These are phyloP conservation scores for Larix sibirica DNA, from an alignment of 83 land plant genomes.

Conservation along the genomic window DNA sequence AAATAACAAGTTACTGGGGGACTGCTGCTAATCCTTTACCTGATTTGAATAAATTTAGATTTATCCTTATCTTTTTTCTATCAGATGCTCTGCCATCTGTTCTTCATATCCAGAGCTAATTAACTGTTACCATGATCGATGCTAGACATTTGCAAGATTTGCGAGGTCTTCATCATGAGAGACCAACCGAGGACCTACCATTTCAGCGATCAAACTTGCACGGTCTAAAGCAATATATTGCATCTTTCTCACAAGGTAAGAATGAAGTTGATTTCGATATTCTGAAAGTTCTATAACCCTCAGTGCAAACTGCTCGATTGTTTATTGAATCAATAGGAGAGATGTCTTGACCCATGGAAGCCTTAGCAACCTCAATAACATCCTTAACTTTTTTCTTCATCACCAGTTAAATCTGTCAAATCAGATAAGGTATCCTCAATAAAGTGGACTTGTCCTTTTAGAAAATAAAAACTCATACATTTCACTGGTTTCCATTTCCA, in stretches of 20 bases:
- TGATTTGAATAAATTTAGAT: no score
- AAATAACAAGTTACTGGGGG: no score
- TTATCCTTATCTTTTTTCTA: no score
- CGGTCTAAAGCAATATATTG: slow-evolving; percentile 86
- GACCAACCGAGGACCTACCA: slow-evolving; percentile 91
- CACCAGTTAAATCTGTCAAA: slow-evolving; percentile 75
- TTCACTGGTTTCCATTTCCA: no score
- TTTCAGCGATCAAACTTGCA: slow-evolving; percentile 86
- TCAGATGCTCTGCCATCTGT: no score
- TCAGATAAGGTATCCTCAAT: slow-evolving; percentile 59
- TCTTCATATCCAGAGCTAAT: no score
- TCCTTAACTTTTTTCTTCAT: slow-evolving; percentile 87
- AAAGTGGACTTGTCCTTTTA: slow-evolving; percentile 64
- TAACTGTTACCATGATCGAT: slow-evolving; percentile 35
- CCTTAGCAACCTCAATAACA: slow-evolving; percentile 81
- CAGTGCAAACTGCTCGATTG: slow-evolving; percentile 80
- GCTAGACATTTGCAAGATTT: slow-evolving; percentile 87
- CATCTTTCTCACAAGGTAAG: slow-evolving; percentile 85
- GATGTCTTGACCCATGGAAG: slow-evolving; percentile 97
- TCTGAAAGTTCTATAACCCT: slow-evolving; percentile 80
- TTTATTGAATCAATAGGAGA: slow-evolving; percentile 78
- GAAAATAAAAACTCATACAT: no score
- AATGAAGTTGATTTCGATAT: slow-evolving; percentile 72
- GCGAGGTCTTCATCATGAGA: slow-evolving; percentile 95
- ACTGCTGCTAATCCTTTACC: no score